These are phyloP conservation scores for Neurospora sp. DNA, from an alignment of 495 filamentous ascomycete species.

Conservation along the genomic window DNA sequence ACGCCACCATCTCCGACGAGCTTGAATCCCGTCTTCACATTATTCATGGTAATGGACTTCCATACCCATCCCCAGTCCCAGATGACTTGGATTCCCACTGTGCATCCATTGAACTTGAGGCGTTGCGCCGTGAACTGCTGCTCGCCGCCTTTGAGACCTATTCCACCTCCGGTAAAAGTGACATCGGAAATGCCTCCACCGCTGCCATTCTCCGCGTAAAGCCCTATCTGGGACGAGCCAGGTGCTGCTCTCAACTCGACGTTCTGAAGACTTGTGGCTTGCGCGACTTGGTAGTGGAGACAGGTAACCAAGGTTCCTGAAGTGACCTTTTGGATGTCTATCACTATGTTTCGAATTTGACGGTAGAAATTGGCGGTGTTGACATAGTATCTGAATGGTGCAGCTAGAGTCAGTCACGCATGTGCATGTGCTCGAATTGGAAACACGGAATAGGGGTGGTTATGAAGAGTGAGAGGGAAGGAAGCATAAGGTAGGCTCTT, in stretches of 20 bases:
- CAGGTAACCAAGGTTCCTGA: conserved; percentile 48
- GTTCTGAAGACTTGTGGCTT: conserved; percentile 79
- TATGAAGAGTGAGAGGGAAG: too few species aligned
- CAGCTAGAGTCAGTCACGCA: too few species aligned
- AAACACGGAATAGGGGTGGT: too few species aligned
- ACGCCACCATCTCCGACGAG: conserved; percentile 42
- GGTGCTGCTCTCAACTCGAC: conserved; percentile 43
- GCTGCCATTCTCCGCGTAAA: conserved; percentile 86
- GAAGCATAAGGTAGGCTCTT: too few species aligned
- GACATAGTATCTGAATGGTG: conserved; percentile 38
- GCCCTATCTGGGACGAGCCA: conserved; percentile 40
- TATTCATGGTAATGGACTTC: conserved; percentile 64
- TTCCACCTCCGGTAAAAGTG: conserved; percentile 65
- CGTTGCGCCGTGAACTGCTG: conserved; percentile 25
- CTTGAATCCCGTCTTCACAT: conserved; percentile 62
- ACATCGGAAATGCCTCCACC: conserved; percentile 74
- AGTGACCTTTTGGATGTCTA: conserved; percentile 54
- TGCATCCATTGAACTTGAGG: conserved; percentile 65
- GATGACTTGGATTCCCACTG: conserved; percentile 71
- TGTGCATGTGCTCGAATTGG: too few species aligned
- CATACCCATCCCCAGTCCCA: conserved; percentile 83
- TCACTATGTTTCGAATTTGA: conserved; percentile 78
- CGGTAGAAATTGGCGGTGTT: conserved; percentile 97
- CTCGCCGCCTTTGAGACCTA: conserved; percentile 64
- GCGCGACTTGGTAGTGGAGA: conserved; percentile 91